phyloP scores from a whole-genome alignment of 768 basidiomycete species.

The Russula griseocarnosa region DNA sequence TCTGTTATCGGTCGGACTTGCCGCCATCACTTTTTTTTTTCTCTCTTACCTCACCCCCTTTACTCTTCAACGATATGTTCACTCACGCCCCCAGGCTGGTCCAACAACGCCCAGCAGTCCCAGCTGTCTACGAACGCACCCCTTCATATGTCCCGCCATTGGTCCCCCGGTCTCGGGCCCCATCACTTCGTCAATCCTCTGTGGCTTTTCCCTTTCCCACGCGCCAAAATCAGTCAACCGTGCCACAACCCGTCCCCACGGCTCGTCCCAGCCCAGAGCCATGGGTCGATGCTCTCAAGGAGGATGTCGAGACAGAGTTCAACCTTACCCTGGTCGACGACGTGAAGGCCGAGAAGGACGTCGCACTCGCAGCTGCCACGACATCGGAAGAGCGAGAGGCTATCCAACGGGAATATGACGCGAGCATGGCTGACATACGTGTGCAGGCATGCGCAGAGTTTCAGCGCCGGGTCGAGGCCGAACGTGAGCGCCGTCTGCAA shows the following conservation, averaged over 20 bases:
- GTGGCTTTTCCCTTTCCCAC: constrained; percentile 11
- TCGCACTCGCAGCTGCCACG: constrained; percentile 14
- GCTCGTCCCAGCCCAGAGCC: constrained; percentile 18
- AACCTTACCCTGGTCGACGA: constrained; percentile 22
- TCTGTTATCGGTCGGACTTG: constrained; percentile 19
- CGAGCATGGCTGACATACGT: constrained; percentile 25
- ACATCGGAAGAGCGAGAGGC: constrained; percentile 10
- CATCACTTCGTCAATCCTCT: constrained; percentile 16
- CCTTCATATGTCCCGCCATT: constrained; percentile 4
- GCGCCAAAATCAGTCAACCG: constrained; percentile 6
- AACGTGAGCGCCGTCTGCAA: constrained; percentile 21
- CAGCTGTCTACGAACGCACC: constrained; percentile 12
- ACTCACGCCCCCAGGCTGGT: constrained; percentile 22
- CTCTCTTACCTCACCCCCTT: not conserved
- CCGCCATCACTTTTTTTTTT: constrained; percentile 9
- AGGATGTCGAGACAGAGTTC: constrained; percentile 24
- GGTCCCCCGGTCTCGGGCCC: constrained; percentile 15
- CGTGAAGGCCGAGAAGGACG: constrained; percentile 18
- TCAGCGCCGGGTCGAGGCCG: constrained; percentile 25
- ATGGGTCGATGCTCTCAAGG: constrained; percentile 26
- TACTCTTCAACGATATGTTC: constrained; percentile 12
- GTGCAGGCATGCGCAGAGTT: constrained; percentile 21
- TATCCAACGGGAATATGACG: constrained; percentile 16
- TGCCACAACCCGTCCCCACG: not conserved
- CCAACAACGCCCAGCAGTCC: constrained; percentile 14